These are phyloP conservation scores for Didymosphaeria variabile DNA, from an alignment of 2,329 filamentous ascomycete species.

Conservation along the genomic window DNA sequence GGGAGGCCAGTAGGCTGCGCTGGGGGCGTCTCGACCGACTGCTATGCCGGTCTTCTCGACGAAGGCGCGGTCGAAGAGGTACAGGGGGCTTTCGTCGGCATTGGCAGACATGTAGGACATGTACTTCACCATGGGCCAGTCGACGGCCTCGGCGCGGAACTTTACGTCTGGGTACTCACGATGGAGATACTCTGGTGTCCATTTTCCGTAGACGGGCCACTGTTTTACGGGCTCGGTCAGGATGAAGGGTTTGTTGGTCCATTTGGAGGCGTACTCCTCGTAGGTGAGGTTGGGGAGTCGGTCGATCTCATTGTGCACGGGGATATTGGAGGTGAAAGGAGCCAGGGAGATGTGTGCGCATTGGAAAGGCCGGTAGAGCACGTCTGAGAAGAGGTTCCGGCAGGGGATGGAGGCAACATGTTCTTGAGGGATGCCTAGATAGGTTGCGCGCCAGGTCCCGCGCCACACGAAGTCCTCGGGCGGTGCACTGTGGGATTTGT, in stretches of 20 bases:
- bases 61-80: conserved; percentile 89
- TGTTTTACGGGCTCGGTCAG: conserved; percentile 80
- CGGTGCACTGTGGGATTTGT: conserved; percentile 48
- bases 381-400: conserved; percentile 84
- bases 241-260: conserved; percentile 86
- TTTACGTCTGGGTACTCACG: conserved; percentile 70
- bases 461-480: conserved; percentile 70
- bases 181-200: conserved; percentile 75
- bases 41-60: conserved; percentile 82
- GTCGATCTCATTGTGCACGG: conserved; percentile 74
- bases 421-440: conserved; percentile 66
- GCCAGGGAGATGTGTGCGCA: conserved; percentile 79
- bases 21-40: conserved; percentile 62
- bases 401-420: conserved; percentile 72
- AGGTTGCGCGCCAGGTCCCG: conserved; percentile 85
- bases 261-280: conserved; percentile 76
- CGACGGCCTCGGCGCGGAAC: conserved; percentile 91
- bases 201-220: conserved; percentile 81
- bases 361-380: conserved; percentile 87
- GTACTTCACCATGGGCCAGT: conserved; percentile 88
- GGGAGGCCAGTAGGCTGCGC: conserved; percentile 78
- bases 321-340: conserved; percentile 76
- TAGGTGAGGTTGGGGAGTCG: conserved; percentile 74
- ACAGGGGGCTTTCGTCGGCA: conserved; percentile 86
- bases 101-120: conserved; percentile 81